A percentile compares a stretch with the other conserved stretches of the same genome.
These are phyloP conservation scores for Dipteronia sinensis DNA, from an alignment of 345 rosid species.

Conservation along the genomic window DNA sequence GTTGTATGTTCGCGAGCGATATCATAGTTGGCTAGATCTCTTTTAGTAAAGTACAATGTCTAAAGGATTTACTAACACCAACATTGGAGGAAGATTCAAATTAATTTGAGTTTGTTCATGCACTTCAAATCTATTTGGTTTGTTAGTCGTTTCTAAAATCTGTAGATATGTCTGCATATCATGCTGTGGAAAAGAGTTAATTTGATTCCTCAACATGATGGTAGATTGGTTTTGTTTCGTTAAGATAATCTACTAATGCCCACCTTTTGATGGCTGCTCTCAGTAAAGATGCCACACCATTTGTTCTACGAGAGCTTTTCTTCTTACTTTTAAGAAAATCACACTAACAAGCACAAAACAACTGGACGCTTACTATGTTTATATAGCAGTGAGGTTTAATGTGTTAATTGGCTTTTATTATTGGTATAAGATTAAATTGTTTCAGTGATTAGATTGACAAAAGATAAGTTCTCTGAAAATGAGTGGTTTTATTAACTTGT, in stretches of 20 bases:
- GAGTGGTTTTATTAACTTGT: not conserved
- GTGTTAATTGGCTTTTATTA: not conserved
- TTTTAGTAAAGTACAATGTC: not conserved
- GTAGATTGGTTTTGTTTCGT: not conserved
- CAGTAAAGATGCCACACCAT: not conserved
- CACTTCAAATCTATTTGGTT: not conserved
- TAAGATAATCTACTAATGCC: not conserved
- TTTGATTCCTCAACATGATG: not conserved
- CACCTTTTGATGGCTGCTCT: not conserved
- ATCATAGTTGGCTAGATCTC: not conserved
- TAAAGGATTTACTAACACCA: not conserved
- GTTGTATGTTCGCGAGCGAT: too few relatives aligned
- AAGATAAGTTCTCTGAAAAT: not conserved
- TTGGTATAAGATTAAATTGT: not conserved
- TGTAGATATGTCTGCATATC: not conserved
- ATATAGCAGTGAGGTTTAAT: not conserved
- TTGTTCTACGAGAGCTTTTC: not conserved
- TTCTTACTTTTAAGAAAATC: not conserved
- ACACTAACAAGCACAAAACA: not conserved
- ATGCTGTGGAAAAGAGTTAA: not conserved
- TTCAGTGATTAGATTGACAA: not conserved
- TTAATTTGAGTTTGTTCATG: not conserved
- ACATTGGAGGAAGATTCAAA: not conserved
- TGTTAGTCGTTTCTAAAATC: not conserved
- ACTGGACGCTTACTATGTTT: not conserved